Percentiles rank a stretch among this genome's conserved stretches.
phyloP scores from a whole-genome alignment of 2,329 filamentous ascomycete species.

The Pseudocercospora cruenta region DNA sequence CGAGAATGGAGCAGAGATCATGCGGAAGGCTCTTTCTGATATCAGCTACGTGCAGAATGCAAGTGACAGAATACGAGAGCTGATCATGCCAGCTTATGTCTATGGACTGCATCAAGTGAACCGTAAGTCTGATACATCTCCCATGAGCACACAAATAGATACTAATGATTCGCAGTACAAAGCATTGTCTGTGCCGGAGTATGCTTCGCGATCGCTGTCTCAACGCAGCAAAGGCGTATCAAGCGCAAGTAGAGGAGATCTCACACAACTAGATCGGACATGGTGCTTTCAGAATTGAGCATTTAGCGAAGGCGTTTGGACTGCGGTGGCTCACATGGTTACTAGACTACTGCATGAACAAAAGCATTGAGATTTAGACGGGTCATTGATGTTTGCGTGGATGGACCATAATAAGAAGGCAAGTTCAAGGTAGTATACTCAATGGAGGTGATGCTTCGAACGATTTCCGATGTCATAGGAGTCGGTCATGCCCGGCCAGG shows the following conservation, averaged over 20 bases:
- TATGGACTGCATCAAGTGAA: slow-evolving; percentile 33
- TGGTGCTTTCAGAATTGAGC: background rate
- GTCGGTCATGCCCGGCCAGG: too few species aligned
- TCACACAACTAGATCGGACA: background rate
- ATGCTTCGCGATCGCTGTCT: slow-evolving; percentile 15
- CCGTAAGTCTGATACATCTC: slow-evolving; percentile 20
- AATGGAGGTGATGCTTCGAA: background rate
- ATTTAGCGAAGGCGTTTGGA: background rate
- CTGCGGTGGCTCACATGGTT: too few species aligned
- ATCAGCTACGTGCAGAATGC: slow-evolving; percentile 44
- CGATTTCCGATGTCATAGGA: background rate
- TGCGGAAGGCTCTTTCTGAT: slow-evolving; percentile 45
- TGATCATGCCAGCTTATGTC: slow-evolving; percentile 35
- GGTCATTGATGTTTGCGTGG: background rate
- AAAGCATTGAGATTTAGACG: background rate
- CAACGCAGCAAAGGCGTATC: slow-evolving; percentile 8
- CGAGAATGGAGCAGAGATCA: slow-evolving; percentile 43
- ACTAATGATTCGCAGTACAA: slow-evolving; percentile 10
- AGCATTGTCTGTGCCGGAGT: slow-evolving; percentile 17
- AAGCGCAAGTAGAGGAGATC: background rate
- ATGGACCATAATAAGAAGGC: background rate
- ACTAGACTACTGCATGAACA: background rate
- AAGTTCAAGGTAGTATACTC: background rate
- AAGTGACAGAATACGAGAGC: slow-evolving; percentile 21
- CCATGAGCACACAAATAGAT: too few species aligned